Percentiles rank a stretch among this genome's conserved stretches.
Evolutionary conservation across 202 grass and related monocot genomes (phyloP).

Genomic region (Saccharum hybrid): DNA sequence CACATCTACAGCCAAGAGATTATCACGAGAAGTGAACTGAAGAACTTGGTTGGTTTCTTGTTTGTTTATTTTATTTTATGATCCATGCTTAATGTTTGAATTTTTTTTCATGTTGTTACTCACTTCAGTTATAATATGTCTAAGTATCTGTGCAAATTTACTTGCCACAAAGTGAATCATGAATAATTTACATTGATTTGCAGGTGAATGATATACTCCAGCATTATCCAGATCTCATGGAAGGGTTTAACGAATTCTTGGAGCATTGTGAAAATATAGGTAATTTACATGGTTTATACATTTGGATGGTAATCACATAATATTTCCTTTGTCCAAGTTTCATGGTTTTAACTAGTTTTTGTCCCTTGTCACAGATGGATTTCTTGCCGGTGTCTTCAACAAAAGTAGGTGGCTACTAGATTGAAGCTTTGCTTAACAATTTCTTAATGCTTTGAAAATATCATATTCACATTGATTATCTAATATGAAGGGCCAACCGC

Average conservation of each 20-base stretch:
- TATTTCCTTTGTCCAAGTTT: conserved; percentile 8
- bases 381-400: conserved; percentile 80
- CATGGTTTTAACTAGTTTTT: conserved; percentile 31
- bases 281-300: conserved; percentile 16
- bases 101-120: background rate
- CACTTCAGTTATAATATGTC: conserved; percentile 2
- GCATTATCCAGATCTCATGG: conserved; percentile 91
- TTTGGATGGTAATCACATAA: conserved; percentile 17
- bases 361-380: conserved; percentile 59
- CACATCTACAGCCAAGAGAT: conserved; percentile 85
- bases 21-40: conserved; percentile 83
- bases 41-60: conserved; percentile 75
- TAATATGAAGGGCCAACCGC: conserved; percentile 54
- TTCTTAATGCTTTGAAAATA: conserved; percentile 26
- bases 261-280: conserved; percentile 81
- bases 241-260: conserved; percentile 92
- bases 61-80: conserved; percentile 6
- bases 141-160: conserved; percentile 1
- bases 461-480: conserved; percentile 42
- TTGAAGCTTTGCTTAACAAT: conserved; percentile 20
- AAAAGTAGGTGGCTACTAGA: conserved; percentile 62
- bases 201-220: conserved; percentile 87
- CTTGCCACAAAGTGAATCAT: conserved; percentile 23
- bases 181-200: conserved; percentile 35
- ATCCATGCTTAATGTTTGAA: conserved; percentile 11